Base-by-base conservation (phyloP, 1,284 basidiomycete genomes). In the Leccinum solheimii region DNA sequence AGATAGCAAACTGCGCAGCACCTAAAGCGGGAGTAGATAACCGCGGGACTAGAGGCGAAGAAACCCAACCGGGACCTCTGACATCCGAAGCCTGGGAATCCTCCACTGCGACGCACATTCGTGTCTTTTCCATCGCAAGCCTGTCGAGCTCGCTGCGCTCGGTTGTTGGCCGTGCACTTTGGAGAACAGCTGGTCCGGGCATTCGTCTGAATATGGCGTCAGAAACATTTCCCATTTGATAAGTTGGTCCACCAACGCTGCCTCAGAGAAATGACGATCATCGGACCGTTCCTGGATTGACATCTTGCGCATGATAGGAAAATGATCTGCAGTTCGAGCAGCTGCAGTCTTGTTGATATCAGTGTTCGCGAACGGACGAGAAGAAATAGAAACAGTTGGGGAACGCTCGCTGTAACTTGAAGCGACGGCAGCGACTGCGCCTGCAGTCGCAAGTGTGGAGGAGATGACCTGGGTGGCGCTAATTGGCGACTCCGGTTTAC, bases 191-290 rank as follows among this genome's bases (percentile, higher is more conserved):
- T 26, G 57, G 13, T 27, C 19, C 2, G 9, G 14, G 5, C 16
- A 26, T 49, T 30, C n/a, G 58, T 23, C 68, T 69, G 43, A 30
- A 56, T 4, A 3, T 16, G n/a, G 32, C 11, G 9, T 72, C 49
- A 67, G 32, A 56, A 30, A 32, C 3, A 1, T 32, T 3, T 43
- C 13, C 21, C 27, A 6, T 1, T 26, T 3, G 13, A 38, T 16
- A 45, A 57, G 9, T 26, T 7, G 19, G 48, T 13, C 36, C 11
- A 69, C 69, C 1, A 23, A 72, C 65, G n/a, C 32, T 6, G 23
- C n/a, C 23, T 56, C 32, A 27, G 58, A 45, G 34, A 11, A 16
- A 45, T 4, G 14, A 5, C 23, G 59, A 34, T 58, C 38, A 27
- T 52, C n/a, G 16, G 7, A 8, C 16, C 30, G 49, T 49, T 55